Conservation (phyloP, 2,329 filamentous ascomycete species). For the Ascomycota sp. region DNA sequence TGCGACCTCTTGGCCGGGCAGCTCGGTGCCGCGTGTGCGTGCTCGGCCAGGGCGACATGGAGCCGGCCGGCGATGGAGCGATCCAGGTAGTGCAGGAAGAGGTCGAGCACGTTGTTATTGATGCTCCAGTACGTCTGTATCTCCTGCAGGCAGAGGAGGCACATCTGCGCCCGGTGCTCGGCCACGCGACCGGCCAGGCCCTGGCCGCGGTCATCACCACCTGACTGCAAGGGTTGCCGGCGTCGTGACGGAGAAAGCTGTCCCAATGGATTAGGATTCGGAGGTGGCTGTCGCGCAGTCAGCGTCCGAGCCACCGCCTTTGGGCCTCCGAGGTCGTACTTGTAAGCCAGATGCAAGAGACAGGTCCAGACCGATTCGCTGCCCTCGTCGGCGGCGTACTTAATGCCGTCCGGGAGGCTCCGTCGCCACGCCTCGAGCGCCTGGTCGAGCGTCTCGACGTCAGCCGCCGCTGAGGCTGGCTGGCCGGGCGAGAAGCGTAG, state of each 20-base stretch:
- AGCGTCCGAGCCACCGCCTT: background rate
- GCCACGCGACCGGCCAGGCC: constrained; percentile 14
- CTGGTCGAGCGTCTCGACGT: constrained; percentile 10
- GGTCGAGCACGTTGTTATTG: constrained; percentile 17
- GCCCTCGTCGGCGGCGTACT: constrained; percentile 11
- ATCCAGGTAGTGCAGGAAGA: constrained; percentile 17
- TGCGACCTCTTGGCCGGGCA: constrained; percentile 1
- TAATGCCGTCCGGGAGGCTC: constrained; percentile 12
- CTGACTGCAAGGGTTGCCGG: constrained; percentile 15
- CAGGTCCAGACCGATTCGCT: constrained; percentile 15
- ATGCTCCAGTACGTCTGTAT: constrained; percentile 19
- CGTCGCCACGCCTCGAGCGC: constrained; percentile 14
- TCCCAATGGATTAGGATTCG: constrained; percentile 16
- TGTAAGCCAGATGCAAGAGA: constrained; percentile 16
- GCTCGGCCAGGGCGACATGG: constrained; percentile 6
- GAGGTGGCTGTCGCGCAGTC: constrained; percentile 8
- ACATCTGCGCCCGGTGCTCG: constrained; percentile 17
- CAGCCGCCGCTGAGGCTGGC: constrained; percentile 7
- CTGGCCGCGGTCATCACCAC: constrained; percentile 12
- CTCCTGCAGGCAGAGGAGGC: constrained; percentile 16
- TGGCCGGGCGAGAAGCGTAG: constrained; percentile 15
- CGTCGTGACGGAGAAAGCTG: constrained; percentile 10
- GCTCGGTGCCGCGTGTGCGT: background rate
- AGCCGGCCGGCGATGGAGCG: constrained; percentile 16
- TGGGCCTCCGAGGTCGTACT: constrained; percentile 6